Percentiles rank a stretch among this genome's conserved stretches.
Evolutionary conservation across 768 basidiomycete species (phyloP).

Genomic region (Tylopilus sp.): DNA sequence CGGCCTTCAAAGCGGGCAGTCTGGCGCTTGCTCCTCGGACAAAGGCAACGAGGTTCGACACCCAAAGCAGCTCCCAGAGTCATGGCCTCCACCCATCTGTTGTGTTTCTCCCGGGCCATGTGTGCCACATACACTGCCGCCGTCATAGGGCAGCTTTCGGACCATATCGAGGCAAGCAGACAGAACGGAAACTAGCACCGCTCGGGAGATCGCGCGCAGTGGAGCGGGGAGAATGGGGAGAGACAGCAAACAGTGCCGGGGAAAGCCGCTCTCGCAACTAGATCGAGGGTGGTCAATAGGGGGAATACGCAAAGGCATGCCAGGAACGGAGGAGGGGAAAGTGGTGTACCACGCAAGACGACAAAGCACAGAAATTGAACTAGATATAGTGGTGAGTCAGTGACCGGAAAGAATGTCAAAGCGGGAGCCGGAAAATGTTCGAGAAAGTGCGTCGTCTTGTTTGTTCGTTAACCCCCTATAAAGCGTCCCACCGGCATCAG

Average conservation of each 20-base stretch:
- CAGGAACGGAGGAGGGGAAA: too few relatives aligned
- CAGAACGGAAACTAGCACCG: background rate
- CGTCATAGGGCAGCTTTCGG: background rate
- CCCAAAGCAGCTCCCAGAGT: background rate
- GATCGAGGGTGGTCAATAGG: constrained; percentile 1
- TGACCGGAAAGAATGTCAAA: background rate
- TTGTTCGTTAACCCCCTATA: background rate
- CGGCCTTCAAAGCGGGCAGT: background rate
- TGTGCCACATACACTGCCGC: background rate
- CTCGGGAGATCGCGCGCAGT: background rate
- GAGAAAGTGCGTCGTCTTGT: constrained; percentile 4
- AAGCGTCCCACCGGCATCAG: too few relatives aligned
- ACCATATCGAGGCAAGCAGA: background rate
- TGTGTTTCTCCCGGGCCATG: background rate
- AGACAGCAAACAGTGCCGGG: background rate
- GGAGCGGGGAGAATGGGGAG: background rate
- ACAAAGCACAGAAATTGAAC: constrained; percentile 4
- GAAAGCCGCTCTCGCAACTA: constrained; percentile 2
- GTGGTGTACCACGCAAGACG: background rate
- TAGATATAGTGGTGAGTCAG: background rate
- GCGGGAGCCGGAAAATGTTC: constrained; percentile 2
- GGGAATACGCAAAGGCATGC: background rate
- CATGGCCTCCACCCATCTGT: background rate
- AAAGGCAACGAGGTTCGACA: background rate
- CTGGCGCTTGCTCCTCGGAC: background rate